Percentiles rank a stretch among this genome's conserved stretches.
Evolutionary conservation across 805 yeast genomes (phyloP).

Genomic region (Lipomyces sp.): DNA sequence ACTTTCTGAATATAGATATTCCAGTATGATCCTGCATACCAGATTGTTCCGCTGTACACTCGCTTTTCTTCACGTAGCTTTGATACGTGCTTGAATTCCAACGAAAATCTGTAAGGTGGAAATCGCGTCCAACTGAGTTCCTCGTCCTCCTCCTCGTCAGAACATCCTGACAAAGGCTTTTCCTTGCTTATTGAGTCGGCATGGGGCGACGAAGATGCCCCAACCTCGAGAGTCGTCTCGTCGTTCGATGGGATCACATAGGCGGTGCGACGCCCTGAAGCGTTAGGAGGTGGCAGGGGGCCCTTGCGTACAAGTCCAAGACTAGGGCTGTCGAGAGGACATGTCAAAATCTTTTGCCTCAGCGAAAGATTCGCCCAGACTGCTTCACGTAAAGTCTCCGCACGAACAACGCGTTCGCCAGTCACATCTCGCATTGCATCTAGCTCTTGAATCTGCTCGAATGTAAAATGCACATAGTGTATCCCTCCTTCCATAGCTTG

Average conservation of each 20-base stretch:
- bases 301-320: constrained; percentile 20
- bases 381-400: constrained; percentile 52
- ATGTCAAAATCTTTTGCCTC: constrained; percentile 49
- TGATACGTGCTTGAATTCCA: constrained; percentile 56
- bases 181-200: neutral
- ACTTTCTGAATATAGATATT: constrained; percentile 59
- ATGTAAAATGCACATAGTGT: constrained; percentile 55
- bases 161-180: neutral
- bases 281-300: constrained; percentile 8
- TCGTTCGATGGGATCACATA: constrained; percentile 48
- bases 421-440: constrained; percentile 49
- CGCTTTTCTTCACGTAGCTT: constrained; percentile 53
- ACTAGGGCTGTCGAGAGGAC: constrained; percentile 26
- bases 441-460: constrained; percentile 53
- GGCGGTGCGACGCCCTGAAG: constrained; percentile 12
- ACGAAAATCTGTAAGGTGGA: constrained; percentile 61
- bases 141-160: constrained; percentile 10
- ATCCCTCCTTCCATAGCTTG: constrained; percentile 51
- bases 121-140: constrained; percentile 44
- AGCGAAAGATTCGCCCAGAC: constrained; percentile 56
- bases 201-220: constrained; percentile 43
- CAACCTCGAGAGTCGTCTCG: constrained; percentile 55
- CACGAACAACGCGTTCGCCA: constrained; percentile 50
- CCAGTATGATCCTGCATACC: constrained; percentile 70
- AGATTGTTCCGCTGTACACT: constrained; percentile 56